phyloP scores from a whole-genome alignment of 306 rosid genomes.

The Hylodesmum podocarpum region DNA sequence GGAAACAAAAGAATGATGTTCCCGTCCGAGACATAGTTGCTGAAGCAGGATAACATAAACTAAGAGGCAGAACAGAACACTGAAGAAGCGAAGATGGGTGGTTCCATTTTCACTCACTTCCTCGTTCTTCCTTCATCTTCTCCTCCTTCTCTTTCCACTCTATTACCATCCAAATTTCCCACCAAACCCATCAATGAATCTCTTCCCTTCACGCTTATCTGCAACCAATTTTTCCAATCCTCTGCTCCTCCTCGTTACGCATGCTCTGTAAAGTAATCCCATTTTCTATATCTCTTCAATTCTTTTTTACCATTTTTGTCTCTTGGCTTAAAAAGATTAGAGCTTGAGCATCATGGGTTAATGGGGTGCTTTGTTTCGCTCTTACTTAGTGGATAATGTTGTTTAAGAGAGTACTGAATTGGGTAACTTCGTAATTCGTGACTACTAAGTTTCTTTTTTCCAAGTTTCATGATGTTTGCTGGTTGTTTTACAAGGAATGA shows the following conservation, averaged over 20 bases:
- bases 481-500: too few relatives aligned
- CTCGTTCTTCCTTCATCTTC: constrained; percentile 15
- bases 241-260: background rate
- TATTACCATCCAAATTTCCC: background rate
- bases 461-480: background rate
- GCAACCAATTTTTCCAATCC: constrained; percentile 18
- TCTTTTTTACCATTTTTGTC: background rate
- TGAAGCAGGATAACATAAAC: constrained; percentile 9
- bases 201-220: constrained; percentile 10
- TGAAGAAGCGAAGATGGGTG: constrained; percentile 29
- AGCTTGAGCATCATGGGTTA: background rate
- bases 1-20: background rate
- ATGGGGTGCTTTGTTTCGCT: background rate
- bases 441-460: background rate
- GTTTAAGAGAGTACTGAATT: background rate
- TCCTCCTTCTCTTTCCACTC: constrained; percentile 29
- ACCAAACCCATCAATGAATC: constrained; percentile 12
- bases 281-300: background rate
- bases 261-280: constrained; percentile 25
- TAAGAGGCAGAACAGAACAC: background rate
- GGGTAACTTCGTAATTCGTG: background rate
- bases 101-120: constrained; percentile 32
- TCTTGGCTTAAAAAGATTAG: background rate
- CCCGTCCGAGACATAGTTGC: background rate
- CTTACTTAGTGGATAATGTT: background rate